Percentiles rank a stretch among this genome's conserved stretches.
Conservation (phyloP, 148 eudicot genomes). For the Camellia sinensis region DNA sequence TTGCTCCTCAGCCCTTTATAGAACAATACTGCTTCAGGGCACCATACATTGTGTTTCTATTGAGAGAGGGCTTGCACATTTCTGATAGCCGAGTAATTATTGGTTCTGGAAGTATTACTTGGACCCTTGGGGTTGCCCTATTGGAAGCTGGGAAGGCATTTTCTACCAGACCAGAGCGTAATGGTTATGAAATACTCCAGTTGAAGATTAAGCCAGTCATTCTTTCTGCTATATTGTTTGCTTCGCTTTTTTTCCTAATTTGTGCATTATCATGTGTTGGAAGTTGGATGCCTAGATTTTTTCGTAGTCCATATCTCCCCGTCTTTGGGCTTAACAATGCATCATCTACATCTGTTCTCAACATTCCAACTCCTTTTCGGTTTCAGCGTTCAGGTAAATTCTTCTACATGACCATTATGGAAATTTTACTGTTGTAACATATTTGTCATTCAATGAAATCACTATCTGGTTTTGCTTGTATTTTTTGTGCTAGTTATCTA, state of each 20-base stretch:
- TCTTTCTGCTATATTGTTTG: constrained; percentile 57
- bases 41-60: constrained; percentile 70
- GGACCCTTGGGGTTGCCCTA: constrained; percentile 97
- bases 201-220: constrained; percentile 65
- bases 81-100: constrained; percentile 61
- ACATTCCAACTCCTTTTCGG: constrained; percentile 61
- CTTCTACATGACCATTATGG: not conserved
- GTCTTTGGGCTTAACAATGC: constrained; percentile 61
- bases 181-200: constrained; percentile 48
- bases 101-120: constrained; percentile 96
- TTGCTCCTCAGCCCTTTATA: constrained; percentile 88
- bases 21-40: constrained; percentile 99
- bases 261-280: constrained; percentile 64
- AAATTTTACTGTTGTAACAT: not conserved
- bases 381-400: constrained; percentile 65
- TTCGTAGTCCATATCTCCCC: constrained; percentile 58
- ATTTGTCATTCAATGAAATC: not conserved
- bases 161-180: constrained; percentile 46
- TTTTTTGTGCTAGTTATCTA: not conserved
- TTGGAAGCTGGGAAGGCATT: constrained; percentile 91
- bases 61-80: constrained; percentile 93
- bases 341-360: constrained; percentile 55
- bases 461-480: not conserved
- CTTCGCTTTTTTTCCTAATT: constrained; percentile 48
- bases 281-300: constrained; percentile 55